Evolutionary conservation across 306 rosid genomes (phyloP).

Genomic region (Sindora glabra): DNA sequence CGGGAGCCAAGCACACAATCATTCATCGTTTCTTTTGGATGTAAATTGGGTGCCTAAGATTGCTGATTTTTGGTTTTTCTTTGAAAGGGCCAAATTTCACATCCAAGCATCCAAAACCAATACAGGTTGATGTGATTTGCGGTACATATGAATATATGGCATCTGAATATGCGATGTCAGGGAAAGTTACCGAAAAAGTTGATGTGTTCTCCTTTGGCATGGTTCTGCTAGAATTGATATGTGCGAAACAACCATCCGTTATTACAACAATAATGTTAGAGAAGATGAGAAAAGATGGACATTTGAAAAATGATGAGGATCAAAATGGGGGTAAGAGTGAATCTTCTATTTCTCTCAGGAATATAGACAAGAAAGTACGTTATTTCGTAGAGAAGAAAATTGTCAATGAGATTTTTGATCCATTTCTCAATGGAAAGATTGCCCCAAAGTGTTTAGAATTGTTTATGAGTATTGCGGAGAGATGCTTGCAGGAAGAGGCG

Average conservation of each 20-base stretch:
- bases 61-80: background rate
- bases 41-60: background rate
- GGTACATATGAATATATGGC: background rate
- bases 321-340: no score
- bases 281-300: rapidly evolving
- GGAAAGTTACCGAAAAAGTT: background rate
- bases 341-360: no score
- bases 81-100: background rate
- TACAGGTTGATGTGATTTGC: rapidly evolving
- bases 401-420: background rate
- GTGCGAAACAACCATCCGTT: rapidly evolving
- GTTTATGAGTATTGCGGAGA: background rate
- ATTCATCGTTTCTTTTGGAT: background rate
- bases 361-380: background rate
- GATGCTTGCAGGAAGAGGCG: background rate
- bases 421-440: conserved; percentile 9
- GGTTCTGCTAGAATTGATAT: background rate
- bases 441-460: background rate
- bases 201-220: background rate
- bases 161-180: rapidly evolving
- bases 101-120: background rate
- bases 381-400: no score
- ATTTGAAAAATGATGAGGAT: no score
- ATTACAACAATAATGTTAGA: no score
- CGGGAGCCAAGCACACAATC: no score